Base-by-base conservation (phyloP, 2,329 filamentous ascomycete genomes). In the Exophiala aquamarina region DNA sequence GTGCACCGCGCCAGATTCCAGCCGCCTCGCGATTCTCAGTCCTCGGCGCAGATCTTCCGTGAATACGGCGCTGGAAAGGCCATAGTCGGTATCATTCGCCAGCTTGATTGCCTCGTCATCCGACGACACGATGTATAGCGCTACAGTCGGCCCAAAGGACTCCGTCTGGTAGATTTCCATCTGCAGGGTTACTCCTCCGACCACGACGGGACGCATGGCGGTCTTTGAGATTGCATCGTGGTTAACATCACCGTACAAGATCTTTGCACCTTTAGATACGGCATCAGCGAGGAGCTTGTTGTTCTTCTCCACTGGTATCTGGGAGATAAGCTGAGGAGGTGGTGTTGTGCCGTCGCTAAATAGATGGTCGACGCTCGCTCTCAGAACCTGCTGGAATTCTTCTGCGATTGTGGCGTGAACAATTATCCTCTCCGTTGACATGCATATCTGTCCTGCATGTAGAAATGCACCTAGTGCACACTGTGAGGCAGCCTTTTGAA, bases 11-110 rank as follows among this genome's bases (percentile, higher is more conserved):
- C 35, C 88, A 20, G 79, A 76, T 62, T 91, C 82, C 46, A 86
- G 79, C 49, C 74, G 70, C 56, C 70, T 75, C 4, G 83, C 82
- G 13, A 87, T 66, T 9, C 77, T 71, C 52, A 87, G 62, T 0
- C 74, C 83, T 36, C 73, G 69, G 39, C 73, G 67, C 39, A 92
- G 67, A 61, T 88, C 82, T 55, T 77, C 70, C 0, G 87, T 90
- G 64, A 89, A 93, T 1, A 93, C 78, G 0, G 87, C 78, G 2
- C 81, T 76, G 1, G 75, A 73, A 10, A 94, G 74, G 2, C 88
- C 88, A 61, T 90, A 93, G 41, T 89, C 85, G 1, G 85, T 89
- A 59, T 92, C 86, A 61, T 94, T 94, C 8, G 87, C 87, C 13
- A 92, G 70, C 21, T 74, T 69, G 18, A 93, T 66, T 0, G 86